Conservation (phyloP, 2,329 filamentous ascomycete genomes). For the Pseudocercospora pini-densiflorae region DNA sequence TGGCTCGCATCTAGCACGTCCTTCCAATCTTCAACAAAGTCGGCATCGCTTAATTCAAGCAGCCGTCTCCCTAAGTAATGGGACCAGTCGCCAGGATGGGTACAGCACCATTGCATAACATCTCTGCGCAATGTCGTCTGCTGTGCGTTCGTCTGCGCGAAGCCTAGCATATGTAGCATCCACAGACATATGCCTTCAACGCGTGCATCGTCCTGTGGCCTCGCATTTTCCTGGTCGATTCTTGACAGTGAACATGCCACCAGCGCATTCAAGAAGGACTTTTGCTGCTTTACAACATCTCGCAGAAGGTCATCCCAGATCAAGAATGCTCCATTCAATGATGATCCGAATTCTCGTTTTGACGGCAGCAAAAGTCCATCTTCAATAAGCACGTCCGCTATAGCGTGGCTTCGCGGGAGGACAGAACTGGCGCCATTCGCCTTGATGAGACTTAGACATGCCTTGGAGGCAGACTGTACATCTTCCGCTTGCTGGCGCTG, state of each 20-base stretch:
- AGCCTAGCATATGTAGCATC: conserved; percentile 53
- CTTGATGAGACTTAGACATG: conserved; percentile 20
- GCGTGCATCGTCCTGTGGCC: conserved; percentile 31
- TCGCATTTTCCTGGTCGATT: conserved; percentile 35
- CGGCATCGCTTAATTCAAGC: conserved; percentile 32
- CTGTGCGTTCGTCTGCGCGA: conserved; percentile 28
- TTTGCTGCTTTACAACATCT: conserved; percentile 41
- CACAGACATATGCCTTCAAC: conserved; percentile 54
- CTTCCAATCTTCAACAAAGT: conserved; percentile 36
- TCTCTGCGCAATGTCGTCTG: conserved; percentile 17
- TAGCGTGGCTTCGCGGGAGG: conserved; percentile 19
- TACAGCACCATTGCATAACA: conserved; percentile 41
- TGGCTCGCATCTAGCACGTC: conserved; percentile 42
- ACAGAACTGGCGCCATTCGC: conserved; percentile 10
- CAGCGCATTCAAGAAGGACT: conserved; percentile 45
- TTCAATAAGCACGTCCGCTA: conserved; percentile 39
- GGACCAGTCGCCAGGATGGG: conserved; percentile 45
- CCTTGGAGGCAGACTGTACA: conserved; percentile 15
- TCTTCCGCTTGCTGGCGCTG: conserved; percentile 22
- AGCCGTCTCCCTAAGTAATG: conserved; percentile 42
- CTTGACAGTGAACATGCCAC: conserved; percentile 43
- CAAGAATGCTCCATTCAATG: conserved; percentile 50
- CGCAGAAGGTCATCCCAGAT: conserved; percentile 50
- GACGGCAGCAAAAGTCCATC: conserved; percentile 45
- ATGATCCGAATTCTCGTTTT: conserved; percentile 40